phyloP scores from a whole-genome alignment of 805 yeast species.

The Helenozyma baotianmanensis region DNA sequence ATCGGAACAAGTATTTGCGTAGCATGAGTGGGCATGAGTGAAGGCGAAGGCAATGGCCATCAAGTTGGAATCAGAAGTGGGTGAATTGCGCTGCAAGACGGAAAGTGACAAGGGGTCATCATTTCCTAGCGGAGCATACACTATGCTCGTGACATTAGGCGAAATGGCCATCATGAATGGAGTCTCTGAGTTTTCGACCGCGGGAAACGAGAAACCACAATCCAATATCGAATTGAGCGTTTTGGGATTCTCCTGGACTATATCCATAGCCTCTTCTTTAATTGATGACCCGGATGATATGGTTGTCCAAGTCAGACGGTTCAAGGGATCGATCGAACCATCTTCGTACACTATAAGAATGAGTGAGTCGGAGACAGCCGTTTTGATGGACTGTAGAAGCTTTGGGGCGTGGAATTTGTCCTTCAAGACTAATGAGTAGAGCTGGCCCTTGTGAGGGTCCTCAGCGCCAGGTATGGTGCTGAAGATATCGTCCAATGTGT shows the following conservation, averaged over 20 bases:
- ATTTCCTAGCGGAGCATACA: constrained; percentile 17
- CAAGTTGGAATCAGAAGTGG: constrained; percentile 24
- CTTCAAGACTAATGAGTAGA: constrained; percentile 17
- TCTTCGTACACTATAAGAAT: constrained; percentile 36
- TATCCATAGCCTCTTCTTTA: too few species aligned
- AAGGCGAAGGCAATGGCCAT: constrained; percentile 60
- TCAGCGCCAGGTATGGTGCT: constrained; percentile 25
- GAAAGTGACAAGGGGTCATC: constrained; percentile 2
- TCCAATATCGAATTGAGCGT: constrained; percentile 44
- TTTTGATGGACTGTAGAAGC: constrained; percentile 24
- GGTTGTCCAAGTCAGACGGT: constrained; percentile 29
- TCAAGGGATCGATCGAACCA: constrained; percentile 45
- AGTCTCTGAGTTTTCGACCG: constrained; percentile 18
- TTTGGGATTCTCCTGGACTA: too few species aligned
- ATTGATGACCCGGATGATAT: too few species aligned
- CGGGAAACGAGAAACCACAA: constrained; percentile 50
- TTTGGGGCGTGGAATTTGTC: constrained; percentile 26
- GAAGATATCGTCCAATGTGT: constrained; percentile 27
- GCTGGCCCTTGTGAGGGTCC: constrained; percentile 1
- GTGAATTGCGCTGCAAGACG: constrained; percentile 1
- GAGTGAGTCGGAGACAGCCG: constrained; percentile 36
- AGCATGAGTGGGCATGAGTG: constrained; percentile 67
- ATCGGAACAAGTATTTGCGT: constrained; percentile 60
- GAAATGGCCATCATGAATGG: constrained; percentile 38
- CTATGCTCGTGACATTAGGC: constrained; percentile 46